Evolutionary conservation across 78 protist genomes (phyloP).

Genomic region (Dictyostelium citrinum): DNA sequence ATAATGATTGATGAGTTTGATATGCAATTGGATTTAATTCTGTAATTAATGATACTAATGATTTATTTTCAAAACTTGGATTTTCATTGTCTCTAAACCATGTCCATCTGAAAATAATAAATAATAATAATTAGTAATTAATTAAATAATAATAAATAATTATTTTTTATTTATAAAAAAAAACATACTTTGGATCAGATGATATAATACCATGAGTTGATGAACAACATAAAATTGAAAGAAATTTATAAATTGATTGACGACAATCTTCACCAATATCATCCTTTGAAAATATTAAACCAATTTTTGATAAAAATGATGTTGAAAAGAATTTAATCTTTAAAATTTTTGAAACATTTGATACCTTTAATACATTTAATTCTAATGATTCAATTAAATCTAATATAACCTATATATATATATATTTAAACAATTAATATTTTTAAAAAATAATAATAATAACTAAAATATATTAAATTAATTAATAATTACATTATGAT

Average conservation of each 20-base stretch:
- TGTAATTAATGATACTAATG: neutral
- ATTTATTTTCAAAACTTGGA: slow-evolving; percentile 20
- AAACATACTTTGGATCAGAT: slow-evolving; percentile 16
- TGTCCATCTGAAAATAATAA: too few relatives aligned
- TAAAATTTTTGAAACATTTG: neutral
- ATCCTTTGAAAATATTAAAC: slow-evolving; percentile 8
- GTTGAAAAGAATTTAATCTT: slow-evolving; percentile 13
- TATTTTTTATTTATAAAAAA: too few relatives aligned
- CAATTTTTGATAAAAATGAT: slow-evolving; percentile 5
- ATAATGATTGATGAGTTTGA: slow-evolving; percentile 38
- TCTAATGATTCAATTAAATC: slow-evolving; percentile 54
- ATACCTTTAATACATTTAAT: neutral
- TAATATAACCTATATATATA: slow-evolving; percentile 4
- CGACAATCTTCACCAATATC: slow-evolving; percentile 54
- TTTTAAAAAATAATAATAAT: too few relatives aligned
- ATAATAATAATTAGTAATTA: too few relatives aligned
- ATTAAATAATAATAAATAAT: too few relatives aligned
- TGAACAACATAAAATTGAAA: neutral
- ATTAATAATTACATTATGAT: slow-evolving; percentile 32
- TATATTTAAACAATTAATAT: neutral
- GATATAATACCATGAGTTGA: slow-evolving; percentile 13
- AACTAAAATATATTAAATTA: neutral
- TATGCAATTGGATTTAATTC: slow-evolving; percentile 22
- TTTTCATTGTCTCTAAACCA: slow-evolving; percentile 34
- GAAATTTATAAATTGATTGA: slow-evolving; percentile 14